Base-by-base conservation (phyloP, 495 filamentous ascomycete genomes). In the Penicillium steckii region DNA sequence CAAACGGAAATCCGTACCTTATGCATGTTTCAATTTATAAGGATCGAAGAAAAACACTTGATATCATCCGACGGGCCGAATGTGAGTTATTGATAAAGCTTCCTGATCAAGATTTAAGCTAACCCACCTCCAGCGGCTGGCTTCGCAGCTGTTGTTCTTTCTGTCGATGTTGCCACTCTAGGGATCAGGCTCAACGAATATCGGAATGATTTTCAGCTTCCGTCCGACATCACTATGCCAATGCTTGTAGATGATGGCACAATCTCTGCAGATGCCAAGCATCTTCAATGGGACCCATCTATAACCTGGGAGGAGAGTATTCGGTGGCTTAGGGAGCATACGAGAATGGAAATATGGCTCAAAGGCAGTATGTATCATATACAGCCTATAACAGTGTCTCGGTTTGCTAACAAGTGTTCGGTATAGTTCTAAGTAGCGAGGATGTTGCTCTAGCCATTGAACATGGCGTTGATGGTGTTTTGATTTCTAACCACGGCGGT, bases 401-500 rank as follows among this genome's bases (percentile, higher is more conserved):
- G 12, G 9, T 10, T 12, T 3, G 24, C 22, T 46, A 26, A 40
- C n/a, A 8, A 17, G 6, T 9, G 55, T 19, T 58, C 55, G 57
- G 88, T 96, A 24, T 88, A 88, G 67, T 68, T 1, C n/a, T n/a
- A n/a, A n/a, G n/a, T n/a, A n/a, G n/a, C n/a, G 74, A 96, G 64
- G 92, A 97, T 62, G 90, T 95, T 24, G 67, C 94, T 53, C 78
- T 78, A 22, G 91, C 93, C 19, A 78, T 90, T 58, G 84, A 92
- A 53, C 62, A 69, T 44, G 88, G 88, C 42, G 83, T 94, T 12
- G 85, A 94, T 59, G 92, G 90, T 50, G 85, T 97, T 25, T 86
- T 97, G 15, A 79, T 97, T 24, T 94, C 89, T 25, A 97, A 96
- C 73, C 92, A 97, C 72, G 92, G 93, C 30, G 92, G 92, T 6